Percentiles rank a stretch among this genome's conserved stretches.
Conservation (phyloP, 495 filamentous ascomycete genomes). For the Neurospora sp. region DNA sequence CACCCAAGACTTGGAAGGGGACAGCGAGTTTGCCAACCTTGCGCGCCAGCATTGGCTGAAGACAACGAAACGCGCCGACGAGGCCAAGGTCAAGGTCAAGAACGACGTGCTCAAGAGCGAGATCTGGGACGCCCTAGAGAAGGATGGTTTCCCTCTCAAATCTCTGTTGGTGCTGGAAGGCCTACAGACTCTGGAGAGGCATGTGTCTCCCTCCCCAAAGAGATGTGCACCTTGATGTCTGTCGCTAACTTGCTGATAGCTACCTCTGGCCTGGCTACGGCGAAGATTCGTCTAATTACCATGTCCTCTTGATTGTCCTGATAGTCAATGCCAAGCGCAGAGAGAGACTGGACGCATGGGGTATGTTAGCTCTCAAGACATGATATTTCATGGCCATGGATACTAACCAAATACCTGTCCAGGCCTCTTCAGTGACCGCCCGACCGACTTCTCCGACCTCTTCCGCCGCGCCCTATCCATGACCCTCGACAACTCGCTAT, state of each 20-base stretch:
- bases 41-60: slow-evolving; percentile 81
- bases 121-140: slow-evolving; percentile 85
- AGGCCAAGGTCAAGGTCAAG: slow-evolving; percentile 58
- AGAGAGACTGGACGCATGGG: slow-evolving; percentile 82
- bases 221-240: background rate
- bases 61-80: slow-evolving; percentile 37
- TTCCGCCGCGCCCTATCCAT: slow-evolving; percentile 88
- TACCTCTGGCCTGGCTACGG: slow-evolving; percentile 92
- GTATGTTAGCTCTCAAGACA: slow-evolving; percentile 20
- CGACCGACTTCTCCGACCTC: slow-evolving; percentile 76
- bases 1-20: slow-evolving; percentile 51
- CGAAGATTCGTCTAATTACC: slow-evolving; percentile 82
- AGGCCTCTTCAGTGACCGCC: slow-evolving; percentile 63
- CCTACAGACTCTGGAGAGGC: slow-evolving; percentile 84
- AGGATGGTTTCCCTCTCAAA: slow-evolving; percentile 63
- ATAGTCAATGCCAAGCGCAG: slow-evolving; percentile 81
- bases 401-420: slow-evolving; percentile 16
- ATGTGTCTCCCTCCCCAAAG: slow-evolving; percentile 8
- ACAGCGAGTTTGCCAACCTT: slow-evolving; percentile 70
- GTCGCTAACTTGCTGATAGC: slow-evolving; percentile 33
- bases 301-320: slow-evolving; percentile 74
- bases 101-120: slow-evolving; percentile 77
- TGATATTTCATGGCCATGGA: slow-evolving; percentile 40
- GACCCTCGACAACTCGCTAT: slow-evolving; percentile 69
- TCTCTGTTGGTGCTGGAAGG: slow-evolving; percentile 79